A percentile compares a stretch with the other conserved stretches of the same genome.
These are phyloP conservation scores for Peterozyma xylosa DNA, from an alignment of 805 yeast genomes.

Conservation along the genomic window DNA sequence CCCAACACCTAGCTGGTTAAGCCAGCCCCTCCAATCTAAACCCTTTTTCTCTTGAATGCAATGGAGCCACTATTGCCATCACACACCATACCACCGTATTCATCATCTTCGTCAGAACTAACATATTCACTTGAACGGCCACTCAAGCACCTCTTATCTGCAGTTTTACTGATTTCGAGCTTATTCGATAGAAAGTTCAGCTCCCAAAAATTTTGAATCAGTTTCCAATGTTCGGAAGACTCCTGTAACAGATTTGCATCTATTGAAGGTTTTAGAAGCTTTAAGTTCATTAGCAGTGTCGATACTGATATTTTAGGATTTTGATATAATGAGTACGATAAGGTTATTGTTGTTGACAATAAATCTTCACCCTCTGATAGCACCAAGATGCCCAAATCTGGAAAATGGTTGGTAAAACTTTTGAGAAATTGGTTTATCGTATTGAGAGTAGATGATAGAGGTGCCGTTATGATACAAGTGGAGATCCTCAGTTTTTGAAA, in stretches of 20 bases:
- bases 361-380: neutral
- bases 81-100: too few relatives aligned
- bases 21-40: too few relatives aligned
- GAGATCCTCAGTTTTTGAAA: neutral
- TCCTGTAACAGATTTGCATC: neutral
- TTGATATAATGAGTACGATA: constrained; percentile 1
- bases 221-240: neutral
- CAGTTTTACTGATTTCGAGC: too few relatives aligned
- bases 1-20: too few relatives aligned
- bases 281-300: neutral
- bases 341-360: neutral
- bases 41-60: too few relatives aligned
- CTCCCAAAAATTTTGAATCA: too few relatives aligned
- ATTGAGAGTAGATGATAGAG: neutral
- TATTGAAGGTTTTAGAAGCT: neutral
- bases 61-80: too few relatives aligned
- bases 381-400: constrained; percentile 4
- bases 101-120: too few relatives aligned
- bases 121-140: too few relatives aligned
- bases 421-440: neutral
- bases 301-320: neutral
- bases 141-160: too few relatives aligned
- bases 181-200: too few relatives aligned
- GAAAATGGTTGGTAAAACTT: constrained; percentile 1
- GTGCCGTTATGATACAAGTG: neutral